Base-by-base conservation (phyloP, 345 rosid genomes). In the Brassica carinata region DNA sequence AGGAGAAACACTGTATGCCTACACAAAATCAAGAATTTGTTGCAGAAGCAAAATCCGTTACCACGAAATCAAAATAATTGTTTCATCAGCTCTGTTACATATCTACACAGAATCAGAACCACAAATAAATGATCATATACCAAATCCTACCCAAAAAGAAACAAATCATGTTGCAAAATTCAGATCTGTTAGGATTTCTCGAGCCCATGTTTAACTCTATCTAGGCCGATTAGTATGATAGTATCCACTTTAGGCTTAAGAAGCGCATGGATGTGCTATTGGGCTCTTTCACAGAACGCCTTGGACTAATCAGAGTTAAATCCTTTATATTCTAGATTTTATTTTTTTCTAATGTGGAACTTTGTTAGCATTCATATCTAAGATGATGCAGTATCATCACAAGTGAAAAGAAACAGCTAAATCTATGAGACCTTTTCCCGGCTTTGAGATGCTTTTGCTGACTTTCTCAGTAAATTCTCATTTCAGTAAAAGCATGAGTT, bases 111-210 rank as follows among this genome's bases (percentile, higher is more conserved):
- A 18, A 66, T 38, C 26, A 7, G 26, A 72, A 79, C 61, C 8
- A 7, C 19, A 27, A 2, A 34, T 38, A 62, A 43, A 71, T 26
- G 30, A 64, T 51, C 31, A 40, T 14, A 15, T 14, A 15, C 70
- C 26, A 14, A 30, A 77, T 11, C 27, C 63, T 69, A 18, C 43
- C 33, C 53, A 38, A 77, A 69, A 64, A 5, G 68, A 75, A 69
- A 38, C 74, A 57, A 27, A 58, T 15, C 23, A 27, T 15, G 40
- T 19, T 64, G 64, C 63, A 74, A 43, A 55, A 48, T 33, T 30
- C 30, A 64, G 65, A 75, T 74, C 0, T 48, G 17, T 48, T 48
- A 6, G 55, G 15, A 14, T 48, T 48, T 48, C 2, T 48, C 55
- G 55, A 48, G 17, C 55, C 55, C 55, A 48, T 14, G 15, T 48